Percentiles rank a stretch among this genome's conserved stretches.
Evolutionary conservation across 331 rosid species (phyloP).

Genomic region (Rhamnella rubrinervis): DNA sequence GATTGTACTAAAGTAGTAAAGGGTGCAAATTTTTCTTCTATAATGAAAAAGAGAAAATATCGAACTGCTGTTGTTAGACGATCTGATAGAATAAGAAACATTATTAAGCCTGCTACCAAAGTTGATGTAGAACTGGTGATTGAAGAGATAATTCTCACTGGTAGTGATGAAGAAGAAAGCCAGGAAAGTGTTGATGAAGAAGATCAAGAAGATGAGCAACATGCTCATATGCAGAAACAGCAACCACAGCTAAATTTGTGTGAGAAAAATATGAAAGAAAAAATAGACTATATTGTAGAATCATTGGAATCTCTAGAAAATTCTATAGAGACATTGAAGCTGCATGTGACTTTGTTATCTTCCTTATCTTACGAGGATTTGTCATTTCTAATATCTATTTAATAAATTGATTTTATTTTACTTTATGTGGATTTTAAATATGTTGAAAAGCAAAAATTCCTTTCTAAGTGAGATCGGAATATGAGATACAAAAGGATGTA

Average conservation of each 20-base stretch:
- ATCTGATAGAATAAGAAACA: constrained; percentile 46
- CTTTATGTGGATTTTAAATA: constrained; percentile 20
- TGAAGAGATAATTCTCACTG: constrained; percentile 34
- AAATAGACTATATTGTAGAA: constrained; percentile 35
- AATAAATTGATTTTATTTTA: not conserved
- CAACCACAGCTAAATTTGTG: constrained; percentile 9
- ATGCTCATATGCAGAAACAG: constrained; percentile 24
- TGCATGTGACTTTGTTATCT: not conserved
- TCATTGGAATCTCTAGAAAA: constrained; percentile 39
- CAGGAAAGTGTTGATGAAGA: constrained; percentile 28
- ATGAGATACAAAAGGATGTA: constrained; percentile 41
- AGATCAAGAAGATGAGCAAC: constrained; percentile 42
- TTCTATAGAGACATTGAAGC: constrained; percentile 20
- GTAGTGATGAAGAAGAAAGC: constrained; percentile 39
- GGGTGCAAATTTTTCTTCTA: constrained; percentile 3
- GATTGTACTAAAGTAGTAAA: constrained; percentile 22
- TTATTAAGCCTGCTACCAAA: constrained; percentile 1
- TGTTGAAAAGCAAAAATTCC: constrained; percentile 30
- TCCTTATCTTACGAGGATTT: not conserved
- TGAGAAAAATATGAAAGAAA: constrained; percentile 39
- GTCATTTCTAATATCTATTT: constrained; percentile 3
- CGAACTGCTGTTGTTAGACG: constrained; percentile 37
- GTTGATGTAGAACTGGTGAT: constrained; percentile 17
- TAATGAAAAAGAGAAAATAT: constrained; percentile 24
- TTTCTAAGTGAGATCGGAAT: constrained; percentile 20